Evolutionary conservation across 805 yeast genomes (phyloP), one percentile per base, ranked within the genome.

Genomic region (Sugiyamaella valdiviana): DNA sequence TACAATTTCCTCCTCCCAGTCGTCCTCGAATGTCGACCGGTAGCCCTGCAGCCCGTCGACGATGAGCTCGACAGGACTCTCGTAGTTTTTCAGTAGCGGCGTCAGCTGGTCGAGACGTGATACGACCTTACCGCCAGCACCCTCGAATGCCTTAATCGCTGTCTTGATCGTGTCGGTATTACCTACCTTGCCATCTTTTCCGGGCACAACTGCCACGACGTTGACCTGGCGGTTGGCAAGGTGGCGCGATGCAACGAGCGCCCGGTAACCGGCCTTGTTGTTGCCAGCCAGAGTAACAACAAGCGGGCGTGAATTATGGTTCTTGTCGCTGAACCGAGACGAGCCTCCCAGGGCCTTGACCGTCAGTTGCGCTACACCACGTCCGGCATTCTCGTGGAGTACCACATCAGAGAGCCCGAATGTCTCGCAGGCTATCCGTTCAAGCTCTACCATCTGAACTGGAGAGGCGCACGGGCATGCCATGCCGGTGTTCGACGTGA

Each of bases 11-110:
- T 64, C 64, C 14, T 67, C 73, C 44, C 67, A 70, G 36, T 82
- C 63, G 61, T 85, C 93, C 26, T 75, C 74, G 45, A 85, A 65
- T 47, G 77, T 83, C 20, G 79, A 76, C 57, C 86, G 93, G 55
- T 78, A 83, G 0, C 96, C 96, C 61, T 85, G 95, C 56, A 89
- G 70, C 1, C 89, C 93, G 63, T 89, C 97, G 16, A 89, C 60
- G 7, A 88, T 76, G 51, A 89, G 70, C 61, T 88, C 95, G 14
- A 85, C 79, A 0, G 95, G 93, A 1, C 86, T 76, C 40, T 82
- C 85, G 36, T 80, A 66, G 39, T 61, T 75, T 42, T 51, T 60
- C 53, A 66, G 58, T 16, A 56, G 70, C 7, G 66, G 60, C 17
- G 65, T 66, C 21, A 63, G 49, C 19, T 57, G 55, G 14, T 59